Evolutionary conservation across 805 yeast species (phyloP).

Genomic region (Scheffersomyces ergatensis): DNA sequence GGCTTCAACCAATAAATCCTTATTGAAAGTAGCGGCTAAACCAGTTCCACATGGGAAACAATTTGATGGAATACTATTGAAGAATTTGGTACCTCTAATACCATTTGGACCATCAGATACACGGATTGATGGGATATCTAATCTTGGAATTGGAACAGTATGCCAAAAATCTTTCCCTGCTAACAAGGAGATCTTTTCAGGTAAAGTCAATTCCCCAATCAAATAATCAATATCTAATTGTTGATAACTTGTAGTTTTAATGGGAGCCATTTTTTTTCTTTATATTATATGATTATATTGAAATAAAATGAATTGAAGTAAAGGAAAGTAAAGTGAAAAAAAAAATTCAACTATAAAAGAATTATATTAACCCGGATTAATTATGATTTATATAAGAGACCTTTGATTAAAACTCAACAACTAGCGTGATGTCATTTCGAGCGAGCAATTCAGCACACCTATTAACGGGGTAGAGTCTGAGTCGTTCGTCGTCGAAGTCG

Average conservation of each 20-base stretch:
- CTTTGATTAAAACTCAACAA: too few relatives aligned
- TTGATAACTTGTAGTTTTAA: background rate
- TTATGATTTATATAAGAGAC: too few relatives aligned
- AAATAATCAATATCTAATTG: slow-evolving; percentile 27
- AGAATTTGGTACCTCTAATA: slow-evolving; percentile 55
- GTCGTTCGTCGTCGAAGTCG: too few relatives aligned
- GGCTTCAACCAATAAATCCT: slow-evolving; percentile 44
- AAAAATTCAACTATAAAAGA: too few relatives aligned
- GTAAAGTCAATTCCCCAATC: slow-evolving; percentile 27
- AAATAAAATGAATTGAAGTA: too few relatives aligned
- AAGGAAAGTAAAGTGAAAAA: too few relatives aligned
- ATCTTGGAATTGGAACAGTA: slow-evolving; percentile 38
- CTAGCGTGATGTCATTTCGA: too few relatives aligned
- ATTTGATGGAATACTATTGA: slow-evolving; percentile 51
- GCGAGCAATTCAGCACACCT: too few relatives aligned
- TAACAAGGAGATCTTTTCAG: slow-evolving; percentile 34
- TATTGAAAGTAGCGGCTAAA: slow-evolving; percentile 55
- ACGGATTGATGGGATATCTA: slow-evolving; percentile 47
- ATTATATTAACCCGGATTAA: too few relatives aligned
- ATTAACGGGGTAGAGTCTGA: too few relatives aligned
- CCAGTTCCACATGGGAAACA: slow-evolving; percentile 64
- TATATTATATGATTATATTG: too few relatives aligned
- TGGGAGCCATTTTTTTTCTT: background rate
- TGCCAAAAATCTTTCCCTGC: slow-evolving; percentile 51
- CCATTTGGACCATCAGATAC: slow-evolving; percentile 65